Evolutionary conservation across 495 filamentous ascomycete species (phyloP).

Genomic region (Tuber umbilicatum): DNA sequence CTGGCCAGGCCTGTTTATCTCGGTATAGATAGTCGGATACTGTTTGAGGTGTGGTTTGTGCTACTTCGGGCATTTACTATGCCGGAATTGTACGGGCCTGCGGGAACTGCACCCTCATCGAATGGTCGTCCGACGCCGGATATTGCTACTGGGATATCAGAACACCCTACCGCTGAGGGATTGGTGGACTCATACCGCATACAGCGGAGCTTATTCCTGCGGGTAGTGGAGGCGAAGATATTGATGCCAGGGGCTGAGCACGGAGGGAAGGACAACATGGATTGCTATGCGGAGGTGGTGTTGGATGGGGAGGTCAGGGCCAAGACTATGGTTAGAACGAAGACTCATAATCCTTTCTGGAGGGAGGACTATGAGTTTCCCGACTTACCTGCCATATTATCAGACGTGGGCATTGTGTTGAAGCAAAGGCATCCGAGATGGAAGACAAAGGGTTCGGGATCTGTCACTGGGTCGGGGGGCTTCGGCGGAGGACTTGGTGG

Average conservation of each 20-base stretch:
- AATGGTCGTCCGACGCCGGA: conserved; percentile 9
- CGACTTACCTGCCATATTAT: conserved; percentile 74
- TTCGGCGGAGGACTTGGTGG: conserved; percentile 41
- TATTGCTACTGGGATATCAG: conserved; percentile 16
- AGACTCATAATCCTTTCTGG: conserved; percentile 86
- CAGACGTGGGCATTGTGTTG: conserved; percentile 71
- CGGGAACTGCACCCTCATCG: conserved; percentile 28
- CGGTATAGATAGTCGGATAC: conserved; percentile 72
- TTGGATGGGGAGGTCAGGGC: conserved; percentile 84
- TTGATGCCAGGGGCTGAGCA: conserved; percentile 16
- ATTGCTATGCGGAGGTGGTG: conserved; percentile 86
- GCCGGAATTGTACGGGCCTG: conserved; percentile 78
- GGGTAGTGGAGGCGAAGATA: conserved; percentile 57
- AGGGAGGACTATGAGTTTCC: conserved; percentile 81
- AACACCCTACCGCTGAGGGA: conserved; percentile 16
- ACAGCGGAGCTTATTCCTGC: conserved; percentile 53
- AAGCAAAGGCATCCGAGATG: conserved; percentile 58
- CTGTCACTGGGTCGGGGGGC: conserved; percentile 38
- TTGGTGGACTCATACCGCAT: conserved; percentile 48
- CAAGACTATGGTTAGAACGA: conserved; percentile 72
- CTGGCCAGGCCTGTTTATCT: conserved; percentile 73
- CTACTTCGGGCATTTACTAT: conserved; percentile 86
- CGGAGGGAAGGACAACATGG: conserved; percentile 39
- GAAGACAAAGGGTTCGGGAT: conserved; percentile 37
- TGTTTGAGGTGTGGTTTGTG: conserved; percentile 97